Evolutionary conservation across 768 basidiomycete genomes (phyloP), one percentile per base, ranked within the genome.

Genomic region (Strobilomyces echinocephalus): DNA sequence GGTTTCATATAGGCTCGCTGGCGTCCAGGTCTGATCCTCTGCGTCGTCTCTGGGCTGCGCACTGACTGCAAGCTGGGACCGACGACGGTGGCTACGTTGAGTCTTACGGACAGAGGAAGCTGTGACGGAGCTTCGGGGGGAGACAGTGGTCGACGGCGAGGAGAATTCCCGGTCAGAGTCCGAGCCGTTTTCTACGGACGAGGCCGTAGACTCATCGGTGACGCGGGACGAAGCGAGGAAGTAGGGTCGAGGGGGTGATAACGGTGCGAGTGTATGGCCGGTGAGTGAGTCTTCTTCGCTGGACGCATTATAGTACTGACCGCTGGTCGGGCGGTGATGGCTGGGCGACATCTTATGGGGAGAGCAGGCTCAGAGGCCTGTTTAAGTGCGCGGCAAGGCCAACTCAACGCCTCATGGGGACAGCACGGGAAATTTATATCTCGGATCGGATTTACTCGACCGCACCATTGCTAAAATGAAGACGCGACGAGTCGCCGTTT

Each of bases 191-290:
- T 71, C 71, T 14, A n/a, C 12, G 42, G 65, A 48, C 9, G 65
- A 54, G 45, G 62, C 49, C 30, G 60, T 58, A 40, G 50, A 53
- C 46, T 69, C 67, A 8, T 64, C 67, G 4, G 53, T 7, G 14
- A 20, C 35, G 26, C 65, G 64, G 0, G 60, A 52, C 1, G 60
- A 34, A 0, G 61, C 65, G 11, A 74, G 59, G 61, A 75, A 76
- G 65, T 69, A 70, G 0, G 74, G 74, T 2, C 74, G 72, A 0
- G 74, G 73, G 1, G 70, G 73, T 0, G 66, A 60, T 18, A 72
- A 59, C 10, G 67, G 64, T 15, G 51, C 16, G 9, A 60, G 34
- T 0, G 45, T 16, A 18, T 62, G 60, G 0, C 58, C 49, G 35
- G 51, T 57, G 44, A 57, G 57, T 1, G 65, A 63, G 60, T 68